These are phyloP conservation scores for Murraya koenigii DNA, from an alignment of 345 rosid genomes.

Conservation along the genomic window DNA sequence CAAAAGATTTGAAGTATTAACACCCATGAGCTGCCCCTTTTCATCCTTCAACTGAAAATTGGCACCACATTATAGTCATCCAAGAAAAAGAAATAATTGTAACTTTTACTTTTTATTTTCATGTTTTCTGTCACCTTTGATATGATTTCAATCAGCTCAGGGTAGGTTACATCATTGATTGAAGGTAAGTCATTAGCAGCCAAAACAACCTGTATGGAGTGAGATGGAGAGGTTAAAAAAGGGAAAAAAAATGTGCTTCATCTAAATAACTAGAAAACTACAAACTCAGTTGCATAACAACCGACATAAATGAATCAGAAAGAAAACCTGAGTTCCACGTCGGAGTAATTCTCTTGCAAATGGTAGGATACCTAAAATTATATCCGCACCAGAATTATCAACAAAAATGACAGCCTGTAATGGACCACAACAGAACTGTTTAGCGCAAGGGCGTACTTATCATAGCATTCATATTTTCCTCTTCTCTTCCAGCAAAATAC, in stretches of 20 bases:
- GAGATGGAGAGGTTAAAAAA: not conserved
- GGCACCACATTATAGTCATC: slow-evolving; percentile 26
- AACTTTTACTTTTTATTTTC: not conserved
- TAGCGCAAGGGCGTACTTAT: slow-evolving; percentile 5
- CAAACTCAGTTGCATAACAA: not conserved
- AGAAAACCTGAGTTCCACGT: slow-evolving; percentile 75
- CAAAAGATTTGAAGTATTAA: slow-evolving; percentile 78
- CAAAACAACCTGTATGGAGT: slow-evolving; percentile 69
- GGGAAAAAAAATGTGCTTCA: not conserved
- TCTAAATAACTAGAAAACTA: not conserved
- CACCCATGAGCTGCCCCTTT: slow-evolving; percentile 71
- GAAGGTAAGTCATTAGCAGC: slow-evolving; percentile 99
- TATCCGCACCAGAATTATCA: slow-evolving; percentile 98
- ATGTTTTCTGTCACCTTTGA: slow-evolving; percentile 55
- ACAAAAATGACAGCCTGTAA: slow-evolving; percentile 89
- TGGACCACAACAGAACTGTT: slow-evolving; percentile 23
- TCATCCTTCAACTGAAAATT: slow-evolving; percentile 79
- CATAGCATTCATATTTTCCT: not conserved
- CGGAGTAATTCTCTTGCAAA: slow-evolving; percentile 91
- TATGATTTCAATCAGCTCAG: slow-evolving; percentile 76
- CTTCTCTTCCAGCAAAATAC: not conserved
- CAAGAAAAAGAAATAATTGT: slow-evolving; percentile 12
- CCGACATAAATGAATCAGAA: slow-evolving; percentile 1
- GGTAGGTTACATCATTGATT: slow-evolving; percentile 88
- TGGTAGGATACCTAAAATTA: slow-evolving; percentile 89